Base-by-base conservation (phyloP, 495 filamentous ascomycete genomes). In the Cladorrhinum samala region DNA sequence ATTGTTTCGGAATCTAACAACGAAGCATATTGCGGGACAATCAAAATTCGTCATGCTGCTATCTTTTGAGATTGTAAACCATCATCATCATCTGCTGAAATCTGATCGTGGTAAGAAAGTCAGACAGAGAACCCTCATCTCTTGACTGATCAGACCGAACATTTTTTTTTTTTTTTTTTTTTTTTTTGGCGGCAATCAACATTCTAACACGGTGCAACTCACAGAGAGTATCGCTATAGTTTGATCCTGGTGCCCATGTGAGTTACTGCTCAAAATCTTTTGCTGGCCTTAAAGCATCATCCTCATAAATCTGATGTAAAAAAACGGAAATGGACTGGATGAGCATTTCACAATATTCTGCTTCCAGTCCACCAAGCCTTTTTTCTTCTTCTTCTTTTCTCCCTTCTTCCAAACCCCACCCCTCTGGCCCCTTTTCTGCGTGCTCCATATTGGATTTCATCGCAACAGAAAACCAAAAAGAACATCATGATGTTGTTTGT, bases 341-440 rank as follows among this genome's bases (percentile, higher is more conserved):
- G 63, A 69, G 79, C 82, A 84, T 86, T 86, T 86, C 82, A 86
- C 83, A 86, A 86, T 86, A 86, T 85, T 86, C 82, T 84, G 82
- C 80, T 74, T 60, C 62, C n/a, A n/a, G n/a, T 54, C 40, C 49
- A 21, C n/a, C n/a, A n/a, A n/a, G n/a, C n/a, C n/a, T n/a, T n/a
- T n/a, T n/a, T n/a, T n/a, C n/a, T n/a, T n/a, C 11, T 46, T 20
- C 6, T 3, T 8, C 5, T 6, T 42, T n/a, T 4, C 16, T 39
- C 38, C 9, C 7, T 9, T 25, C 24, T 13, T 48, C 25, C n/a
- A 23, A 6, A 30, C 40, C 14, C 42, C 27, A 43, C 9, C 38
- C n/a, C 18, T 6, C 27, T 20, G 9, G n/a, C 18, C 17, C 19
- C 19, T 44, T 9, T 40, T 3, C 30, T n/a, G n/a, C n/a, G n/a